Conservation (phyloP, 306 rosid genomes). For the Psophocarpus tetragonolobus region DNA sequence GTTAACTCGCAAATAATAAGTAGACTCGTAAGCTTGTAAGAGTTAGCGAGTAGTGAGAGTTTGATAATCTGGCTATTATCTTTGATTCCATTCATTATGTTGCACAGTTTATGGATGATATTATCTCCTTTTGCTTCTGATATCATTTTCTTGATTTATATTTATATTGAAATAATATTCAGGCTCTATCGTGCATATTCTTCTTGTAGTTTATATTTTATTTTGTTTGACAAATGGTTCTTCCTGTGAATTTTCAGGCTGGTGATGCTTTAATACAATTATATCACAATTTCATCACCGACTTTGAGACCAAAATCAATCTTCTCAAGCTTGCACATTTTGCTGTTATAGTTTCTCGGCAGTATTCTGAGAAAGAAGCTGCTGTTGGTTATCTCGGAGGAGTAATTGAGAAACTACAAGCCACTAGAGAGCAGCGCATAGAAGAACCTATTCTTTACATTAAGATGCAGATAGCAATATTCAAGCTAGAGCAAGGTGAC, state of each 20-base stretch:
- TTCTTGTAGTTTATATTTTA: too few species aligned
- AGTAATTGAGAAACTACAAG: slow-evolving; percentile 84
- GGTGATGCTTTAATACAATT: slow-evolving; percentile 96
- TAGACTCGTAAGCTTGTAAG: too few species aligned
- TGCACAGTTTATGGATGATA: too few species aligned
- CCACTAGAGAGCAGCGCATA: slow-evolving; percentile 87
- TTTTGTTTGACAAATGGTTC: not conserved
- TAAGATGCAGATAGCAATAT: slow-evolving; percentile 86
- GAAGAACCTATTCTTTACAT: slow-evolving; percentile 92
- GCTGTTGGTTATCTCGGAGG: slow-evolving; percentile 89
- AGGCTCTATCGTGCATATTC: too few species aligned
- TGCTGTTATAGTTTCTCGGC: slow-evolving; percentile 96
- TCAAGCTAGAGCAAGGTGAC: slow-evolving; percentile 86
- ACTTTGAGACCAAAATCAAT: slow-evolving; percentile 97
- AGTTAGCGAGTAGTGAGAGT: too few species aligned
- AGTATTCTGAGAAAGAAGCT: slow-evolving; percentile 92
- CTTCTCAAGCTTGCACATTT: slow-evolving; percentile 99
- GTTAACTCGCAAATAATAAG: too few species aligned
- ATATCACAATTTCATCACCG: slow-evolving; percentile 96
- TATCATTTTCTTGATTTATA: too few species aligned
- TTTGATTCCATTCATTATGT: too few species aligned
- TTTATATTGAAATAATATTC: too few species aligned
- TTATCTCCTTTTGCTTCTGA: too few species aligned
- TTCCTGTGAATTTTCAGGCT: slow-evolving; percentile 60
- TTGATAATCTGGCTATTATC: too few species aligned